Conservation (phyloP, 1,284 basidiomycete genomes). For the Melampsora americana region DNA sequence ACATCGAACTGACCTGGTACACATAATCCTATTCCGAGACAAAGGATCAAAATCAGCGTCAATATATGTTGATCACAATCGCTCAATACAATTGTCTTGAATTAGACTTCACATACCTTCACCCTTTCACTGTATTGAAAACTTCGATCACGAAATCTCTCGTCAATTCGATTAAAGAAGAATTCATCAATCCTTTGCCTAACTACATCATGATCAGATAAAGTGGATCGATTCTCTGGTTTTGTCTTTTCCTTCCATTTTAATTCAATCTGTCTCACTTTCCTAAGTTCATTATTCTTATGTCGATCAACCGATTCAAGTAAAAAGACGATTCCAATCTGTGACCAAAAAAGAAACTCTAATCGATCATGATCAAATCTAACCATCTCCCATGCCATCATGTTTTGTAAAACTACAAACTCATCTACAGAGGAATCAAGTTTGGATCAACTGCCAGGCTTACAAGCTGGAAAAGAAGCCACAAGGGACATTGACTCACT, state of each 20-base stretch:
- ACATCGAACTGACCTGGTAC: slow-evolving; percentile 36
- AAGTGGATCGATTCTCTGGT: background rate
- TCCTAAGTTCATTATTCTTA: background rate
- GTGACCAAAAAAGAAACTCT: slow-evolving; percentile 13
- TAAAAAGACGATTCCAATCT: slow-evolving; percentile 16
- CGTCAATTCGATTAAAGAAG: slow-evolving; percentile 31
- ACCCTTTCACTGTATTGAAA: slow-evolving; percentile 6
- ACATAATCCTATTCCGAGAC: slow-evolving; percentile 23
- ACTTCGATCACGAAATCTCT: slow-evolving; percentile 7
- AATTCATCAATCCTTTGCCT: slow-evolving; percentile 5
- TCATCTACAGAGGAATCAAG: slow-evolving; percentile 11
- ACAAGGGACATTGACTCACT: slow-evolving; percentile 10
- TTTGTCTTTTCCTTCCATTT: slow-evolving; percentile 3
- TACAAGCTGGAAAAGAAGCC: background rate
- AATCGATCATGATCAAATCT: slow-evolving; percentile 26
- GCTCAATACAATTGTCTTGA: background rate
- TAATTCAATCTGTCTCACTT: slow-evolving; percentile 25
- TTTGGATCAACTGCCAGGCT: background rate
- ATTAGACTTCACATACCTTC: background rate
- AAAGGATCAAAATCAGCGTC: background rate
- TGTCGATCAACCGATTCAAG: slow-evolving; percentile 7
- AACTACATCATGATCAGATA: background rate
- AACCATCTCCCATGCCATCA: slow-evolving; percentile 39
- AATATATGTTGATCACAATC: background rate
- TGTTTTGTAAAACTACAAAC: slow-evolving; percentile 23